These are phyloP conservation scores for Leccinum variicolor DNA, from an alignment of 768 basidiomycete species.

Conservation along the genomic window DNA sequence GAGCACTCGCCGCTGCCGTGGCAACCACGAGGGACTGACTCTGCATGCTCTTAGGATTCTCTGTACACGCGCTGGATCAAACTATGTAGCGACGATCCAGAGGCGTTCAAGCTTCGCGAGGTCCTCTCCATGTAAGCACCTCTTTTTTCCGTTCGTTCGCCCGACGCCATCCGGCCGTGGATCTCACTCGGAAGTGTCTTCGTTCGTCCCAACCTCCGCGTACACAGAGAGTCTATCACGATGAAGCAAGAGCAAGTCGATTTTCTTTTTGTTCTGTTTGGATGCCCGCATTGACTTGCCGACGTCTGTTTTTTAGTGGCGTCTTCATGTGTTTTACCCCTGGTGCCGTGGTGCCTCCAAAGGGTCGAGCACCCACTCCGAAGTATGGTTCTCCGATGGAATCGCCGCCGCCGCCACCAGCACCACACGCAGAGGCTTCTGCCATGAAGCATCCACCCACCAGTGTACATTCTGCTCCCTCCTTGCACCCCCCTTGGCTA, in stretches of 20 bases:
- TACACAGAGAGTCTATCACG: conserved; percentile 19
- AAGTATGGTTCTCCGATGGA: background rate
- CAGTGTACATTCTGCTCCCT: conserved; percentile 5
- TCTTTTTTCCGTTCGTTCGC: background rate
- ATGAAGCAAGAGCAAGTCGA: conserved; percentile 22
- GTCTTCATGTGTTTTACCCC: conserved; percentile 12
- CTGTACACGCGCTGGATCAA: conserved; percentile 27
- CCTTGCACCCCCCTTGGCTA: no score
- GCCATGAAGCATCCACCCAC: conserved; percentile 1
- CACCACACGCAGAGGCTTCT: background rate
- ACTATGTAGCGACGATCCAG: conserved; percentile 21
- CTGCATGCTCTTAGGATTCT: conserved; percentile 11
- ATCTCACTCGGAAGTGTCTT: conserved; percentile 6
- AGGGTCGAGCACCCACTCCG: background rate
- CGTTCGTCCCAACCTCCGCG: background rate
- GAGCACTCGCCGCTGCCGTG: background rate
- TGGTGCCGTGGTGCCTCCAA: background rate
- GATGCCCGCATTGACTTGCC: conserved; percentile 1
- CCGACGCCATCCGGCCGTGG: background rate
- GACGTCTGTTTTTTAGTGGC: conserved; percentile 15
- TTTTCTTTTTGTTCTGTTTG: background rate
- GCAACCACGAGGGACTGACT: background rate
- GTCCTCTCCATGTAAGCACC: conserved; percentile 28
- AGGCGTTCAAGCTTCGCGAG: conserved; percentile 21
- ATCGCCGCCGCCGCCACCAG: background rate